Conservation (phyloP, 371 early-diverging fungal genomes). For the Mortierella sp. region DNA sequence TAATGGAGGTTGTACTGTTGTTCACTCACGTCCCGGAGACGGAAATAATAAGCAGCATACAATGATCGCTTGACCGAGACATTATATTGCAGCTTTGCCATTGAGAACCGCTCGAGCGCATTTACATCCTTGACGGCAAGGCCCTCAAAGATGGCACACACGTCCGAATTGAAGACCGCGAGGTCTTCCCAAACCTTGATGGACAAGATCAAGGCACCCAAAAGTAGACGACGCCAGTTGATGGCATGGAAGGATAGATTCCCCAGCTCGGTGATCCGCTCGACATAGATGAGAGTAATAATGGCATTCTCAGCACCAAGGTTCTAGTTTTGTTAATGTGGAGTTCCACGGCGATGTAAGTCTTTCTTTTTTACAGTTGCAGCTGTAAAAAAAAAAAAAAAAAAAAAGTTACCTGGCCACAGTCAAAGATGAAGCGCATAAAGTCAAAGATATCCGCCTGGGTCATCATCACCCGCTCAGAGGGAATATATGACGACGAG, state of each 20-base stretch:
- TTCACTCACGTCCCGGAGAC: conserved; percentile 61
- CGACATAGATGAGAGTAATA: conserved; percentile 78
- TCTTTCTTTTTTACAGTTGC: too few species aligned
- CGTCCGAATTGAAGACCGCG: conserved; percentile 88
- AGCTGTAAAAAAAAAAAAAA: background rate
- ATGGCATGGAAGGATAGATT: conserved; percentile 69
- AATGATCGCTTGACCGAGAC: conserved; percentile 68
- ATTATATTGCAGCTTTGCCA: conserved; percentile 68
- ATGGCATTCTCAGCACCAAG: conserved; percentile 78
- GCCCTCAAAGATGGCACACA: conserved; percentile 82
- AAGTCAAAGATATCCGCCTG: conserved; percentile 53
- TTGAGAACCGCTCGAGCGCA: conserved; percentile 68
- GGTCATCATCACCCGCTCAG: conserved; percentile 40
- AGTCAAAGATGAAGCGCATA: conserved; percentile 61
- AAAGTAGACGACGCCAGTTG: conserved; percentile 81
- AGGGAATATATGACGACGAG: conserved; percentile 38
- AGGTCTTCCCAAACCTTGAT: conserved; percentile 92
- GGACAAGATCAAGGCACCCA: conserved; percentile 77
- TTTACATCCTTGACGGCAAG: conserved; percentile 68
- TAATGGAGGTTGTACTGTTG: conserved; percentile 38
- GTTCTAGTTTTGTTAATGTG: conserved; percentile 11
- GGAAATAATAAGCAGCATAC: conserved; percentile 71
- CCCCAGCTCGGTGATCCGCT: conserved; percentile 75
- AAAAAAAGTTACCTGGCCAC: conserved; percentile 58
- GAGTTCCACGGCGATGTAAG: background rate